These are phyloP conservation scores for Tothia fuscella DNA, from an alignment of 2,329 filamentous ascomycete species.

Conservation along the genomic window DNA sequence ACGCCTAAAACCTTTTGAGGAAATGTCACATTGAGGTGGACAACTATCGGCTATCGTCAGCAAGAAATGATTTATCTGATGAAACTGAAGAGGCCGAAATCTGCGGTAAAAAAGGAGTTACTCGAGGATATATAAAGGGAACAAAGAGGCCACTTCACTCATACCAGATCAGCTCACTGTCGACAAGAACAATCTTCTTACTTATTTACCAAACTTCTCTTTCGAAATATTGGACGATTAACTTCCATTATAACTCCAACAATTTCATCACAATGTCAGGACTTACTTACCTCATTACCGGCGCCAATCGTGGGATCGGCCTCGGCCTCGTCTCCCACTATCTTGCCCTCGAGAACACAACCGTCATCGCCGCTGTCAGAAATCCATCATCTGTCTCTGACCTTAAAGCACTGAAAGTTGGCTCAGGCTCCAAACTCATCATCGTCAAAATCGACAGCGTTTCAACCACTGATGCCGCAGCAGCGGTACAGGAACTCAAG, in stretches of 20 bases:
- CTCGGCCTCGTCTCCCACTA: conserved; percentile 10
- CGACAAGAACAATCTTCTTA: not conserved
- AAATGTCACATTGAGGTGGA: not conserved
- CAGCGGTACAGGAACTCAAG: conserved; percentile 8
- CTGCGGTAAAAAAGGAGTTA: not conserved
- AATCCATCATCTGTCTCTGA: conserved; percentile 1
- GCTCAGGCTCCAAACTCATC: conserved; percentile 10
- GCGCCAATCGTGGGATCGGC: conserved; percentile 9
- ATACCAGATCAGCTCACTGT: not conserved
- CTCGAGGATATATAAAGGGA: not conserved
- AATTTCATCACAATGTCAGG: conserved; percentile 6
- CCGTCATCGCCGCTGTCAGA: conserved; percentile 13
- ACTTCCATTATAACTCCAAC: not conserved
- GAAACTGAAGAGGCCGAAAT: not conserved
- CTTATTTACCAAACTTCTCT: not conserved
- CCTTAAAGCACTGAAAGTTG: conserved; percentile 5
- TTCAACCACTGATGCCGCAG: conserved; percentile 4
- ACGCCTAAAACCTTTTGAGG: not conserved
- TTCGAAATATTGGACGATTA: not conserved
- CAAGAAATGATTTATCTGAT: not conserved
- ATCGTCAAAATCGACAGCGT: conserved; percentile 12
- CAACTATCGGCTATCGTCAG: not conserved
- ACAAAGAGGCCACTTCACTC: not conserved
- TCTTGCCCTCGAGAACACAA: conserved; percentile 9
- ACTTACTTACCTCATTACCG: conserved; percentile 12